Evolutionary conservation across 2,329 filamentous ascomycete species (phyloP).

Genomic region (Pseudocercospora macadamiae): DNA sequence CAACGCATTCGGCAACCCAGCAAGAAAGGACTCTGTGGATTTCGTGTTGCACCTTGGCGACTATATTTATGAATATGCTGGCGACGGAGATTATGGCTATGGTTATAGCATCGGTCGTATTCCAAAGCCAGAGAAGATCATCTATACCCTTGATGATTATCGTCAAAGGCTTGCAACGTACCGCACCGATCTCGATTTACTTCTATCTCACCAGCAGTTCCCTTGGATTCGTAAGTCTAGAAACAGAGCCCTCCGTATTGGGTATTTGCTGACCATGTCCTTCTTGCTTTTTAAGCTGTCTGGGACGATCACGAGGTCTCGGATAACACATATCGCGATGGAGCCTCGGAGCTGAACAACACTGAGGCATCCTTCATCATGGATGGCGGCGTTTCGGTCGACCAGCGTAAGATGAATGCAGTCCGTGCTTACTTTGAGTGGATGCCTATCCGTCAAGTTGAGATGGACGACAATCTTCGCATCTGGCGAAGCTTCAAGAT

Average conservation of each 20-base stretch:
- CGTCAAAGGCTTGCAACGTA: conserved; percentile 62
- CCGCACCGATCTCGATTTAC: conserved; percentile 63
- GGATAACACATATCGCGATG: conserved; percentile 68
- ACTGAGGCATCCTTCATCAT: conserved; percentile 67
- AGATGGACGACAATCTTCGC: conserved; percentile 70
- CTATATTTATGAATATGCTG: conserved; percentile 66
- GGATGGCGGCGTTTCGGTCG: conserved; percentile 63
- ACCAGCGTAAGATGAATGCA: conserved; percentile 73
- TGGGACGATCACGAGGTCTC: conserved; percentile 67
- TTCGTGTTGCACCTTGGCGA: conserved; percentile 54
- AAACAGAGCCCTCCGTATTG: too few species aligned
- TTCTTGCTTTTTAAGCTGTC: conserved; percentile 62
- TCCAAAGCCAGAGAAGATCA: conserved; percentile 56
- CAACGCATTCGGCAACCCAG: conserved; percentile 43
- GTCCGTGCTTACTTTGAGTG: conserved; percentile 69
- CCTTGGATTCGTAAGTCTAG: conserved; percentile 68
- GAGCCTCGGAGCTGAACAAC: conserved; percentile 64
- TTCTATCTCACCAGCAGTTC: conserved; percentile 58
- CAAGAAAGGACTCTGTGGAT: conserved; percentile 50
- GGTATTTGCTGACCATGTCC: too few species aligned
- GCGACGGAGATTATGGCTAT: conserved; percentile 47
- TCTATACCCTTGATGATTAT: conserved; percentile 61
- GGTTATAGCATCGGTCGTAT: conserved; percentile 57
- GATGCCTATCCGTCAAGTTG: conserved; percentile 62
- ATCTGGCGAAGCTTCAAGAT: conserved; percentile 70